phyloP scores from a whole-genome alignment of 2,329 filamentous ascomycete genomes.

The Colletotrichum lentis region DNA sequence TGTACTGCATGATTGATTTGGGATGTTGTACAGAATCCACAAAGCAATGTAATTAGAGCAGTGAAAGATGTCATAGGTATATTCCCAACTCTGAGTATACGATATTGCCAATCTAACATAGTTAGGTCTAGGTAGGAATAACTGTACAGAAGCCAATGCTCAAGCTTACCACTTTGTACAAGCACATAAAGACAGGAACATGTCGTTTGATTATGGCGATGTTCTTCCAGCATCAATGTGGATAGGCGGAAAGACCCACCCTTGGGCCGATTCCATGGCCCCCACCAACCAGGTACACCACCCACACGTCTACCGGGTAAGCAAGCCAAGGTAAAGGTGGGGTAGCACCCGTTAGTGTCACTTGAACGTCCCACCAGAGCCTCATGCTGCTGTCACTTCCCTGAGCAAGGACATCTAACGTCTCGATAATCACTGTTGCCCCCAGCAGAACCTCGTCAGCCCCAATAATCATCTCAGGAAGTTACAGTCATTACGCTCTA shows the following conservation, averaged over 20 bases:
- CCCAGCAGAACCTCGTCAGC: not conserved
- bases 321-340: not conserved
- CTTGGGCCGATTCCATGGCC: not conserved
- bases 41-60: not conserved
- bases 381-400: not conserved
- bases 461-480: not conserved
- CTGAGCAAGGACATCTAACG: not conserved
- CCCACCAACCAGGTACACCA: no score
- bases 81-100: no score
- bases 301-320: no score
- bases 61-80: not conserved
- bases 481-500: no score
- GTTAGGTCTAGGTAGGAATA: no score
- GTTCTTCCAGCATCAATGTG: no score
- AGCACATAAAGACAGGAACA: no score
- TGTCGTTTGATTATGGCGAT: not conserved
- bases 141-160: no score
- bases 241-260: not conserved
- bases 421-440: not conserved
- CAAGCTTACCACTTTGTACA: no score
- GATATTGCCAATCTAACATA: no score
- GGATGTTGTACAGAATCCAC: not conserved
- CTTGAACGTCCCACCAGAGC: conserved; percentile 1
- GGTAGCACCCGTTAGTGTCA: not conserved
- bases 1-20: not conserved